Conservation (phyloP, 129 eudicot genomes). For the Mikania micrantha region DNA sequence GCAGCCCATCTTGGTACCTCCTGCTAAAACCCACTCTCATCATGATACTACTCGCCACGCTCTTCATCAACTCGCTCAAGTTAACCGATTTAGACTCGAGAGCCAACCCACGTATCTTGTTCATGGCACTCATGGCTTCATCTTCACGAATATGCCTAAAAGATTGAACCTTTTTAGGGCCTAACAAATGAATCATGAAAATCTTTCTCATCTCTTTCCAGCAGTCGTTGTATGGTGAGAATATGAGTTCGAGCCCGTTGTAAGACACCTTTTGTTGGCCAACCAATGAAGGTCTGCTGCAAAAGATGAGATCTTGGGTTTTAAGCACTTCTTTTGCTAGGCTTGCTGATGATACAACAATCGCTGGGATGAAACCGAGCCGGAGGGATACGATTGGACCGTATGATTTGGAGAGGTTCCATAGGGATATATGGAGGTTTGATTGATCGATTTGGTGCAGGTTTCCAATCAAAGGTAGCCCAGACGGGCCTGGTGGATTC, state of each 20-base stretch:
- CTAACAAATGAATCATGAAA: not conserved
- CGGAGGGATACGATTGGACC: constrained; percentile 16
- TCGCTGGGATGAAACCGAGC: constrained; percentile 13
- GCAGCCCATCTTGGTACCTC: constrained; percentile 17
- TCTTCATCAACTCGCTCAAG: constrained; percentile 6
- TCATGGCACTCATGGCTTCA: constrained; percentile 9
- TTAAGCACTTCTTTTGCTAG: constrained; percentile 19
- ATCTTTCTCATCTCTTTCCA: constrained; percentile 25
- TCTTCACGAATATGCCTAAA: constrained; percentile 17
- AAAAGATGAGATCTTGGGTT: constrained; percentile 12
- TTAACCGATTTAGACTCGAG: constrained; percentile 7
- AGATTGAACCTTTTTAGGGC: constrained; percentile 1
- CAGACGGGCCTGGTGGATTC: constrained; percentile 19
- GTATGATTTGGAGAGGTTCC: constrained; percentile 22
- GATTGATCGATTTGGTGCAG: constrained; percentile 21
- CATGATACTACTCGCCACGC: constrained; percentile 4
- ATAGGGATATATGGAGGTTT: constrained; percentile 13
- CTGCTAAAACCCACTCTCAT: constrained; percentile 18
- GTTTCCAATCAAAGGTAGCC: constrained; percentile 28
- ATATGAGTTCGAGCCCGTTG: constrained; percentile 9
- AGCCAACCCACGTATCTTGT: not conserved
- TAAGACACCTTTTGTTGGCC: constrained; percentile 9
- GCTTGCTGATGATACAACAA: constrained; percentile 17
- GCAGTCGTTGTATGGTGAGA: not conserved
- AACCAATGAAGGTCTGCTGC: constrained; percentile 1